Evolutionary conservation across 495 filamentous ascomycete genomes (phyloP).

Genomic region (Lasiosphaeriaceae sp.): DNA sequence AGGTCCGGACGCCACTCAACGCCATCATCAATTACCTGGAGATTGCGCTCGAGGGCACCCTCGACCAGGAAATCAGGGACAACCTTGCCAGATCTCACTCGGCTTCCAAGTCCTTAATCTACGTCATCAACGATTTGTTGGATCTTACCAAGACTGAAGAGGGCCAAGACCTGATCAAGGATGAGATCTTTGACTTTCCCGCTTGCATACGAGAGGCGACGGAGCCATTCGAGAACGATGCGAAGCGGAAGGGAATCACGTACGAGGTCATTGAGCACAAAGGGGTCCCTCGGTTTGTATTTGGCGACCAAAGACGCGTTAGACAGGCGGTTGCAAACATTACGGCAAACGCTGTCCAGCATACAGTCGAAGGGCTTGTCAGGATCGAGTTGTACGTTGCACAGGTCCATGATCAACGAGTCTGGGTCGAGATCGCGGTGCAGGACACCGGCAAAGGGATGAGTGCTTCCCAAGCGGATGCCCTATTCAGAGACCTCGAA

Average conservation of each 20-base stretch:
- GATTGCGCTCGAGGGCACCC: constrained; percentile 79
- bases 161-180: constrained; percentile 73
- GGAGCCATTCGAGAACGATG: constrained; percentile 68
- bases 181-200: constrained; percentile 73
- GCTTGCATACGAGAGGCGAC: constrained; percentile 72
- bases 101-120: constrained; percentile 93
- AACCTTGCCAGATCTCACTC: constrained; percentile 85
- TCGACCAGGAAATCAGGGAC: constrained; percentile 82
- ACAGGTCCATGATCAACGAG: constrained; percentile 38
- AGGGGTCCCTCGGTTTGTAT: constrained; percentile 65
- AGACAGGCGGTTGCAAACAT: constrained; percentile 80
- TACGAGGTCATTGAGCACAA: constrained; percentile 66
- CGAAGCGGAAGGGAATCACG: constrained; percentile 66
- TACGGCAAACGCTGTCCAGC: constrained; percentile 80
- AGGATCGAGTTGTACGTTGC: constrained; percentile 63
- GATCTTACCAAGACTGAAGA: constrained; percentile 89
- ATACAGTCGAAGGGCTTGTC: constrained; percentile 68
- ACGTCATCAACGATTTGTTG: constrained; percentile 92
- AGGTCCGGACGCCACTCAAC: constrained; percentile 90
- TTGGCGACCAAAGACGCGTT: constrained; percentile 76
- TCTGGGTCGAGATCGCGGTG: constrained; percentile 67
- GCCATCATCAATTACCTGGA: constrained; percentile 97
- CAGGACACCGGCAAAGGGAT: constrained; percentile 83
- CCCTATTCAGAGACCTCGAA: constrained; percentile 81
- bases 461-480: constrained; percentile 64